These are phyloP conservation scores for Neurospora intermedia DNA, from an alignment of 495 filamentous ascomycete genomes.

Conservation along the genomic window DNA sequence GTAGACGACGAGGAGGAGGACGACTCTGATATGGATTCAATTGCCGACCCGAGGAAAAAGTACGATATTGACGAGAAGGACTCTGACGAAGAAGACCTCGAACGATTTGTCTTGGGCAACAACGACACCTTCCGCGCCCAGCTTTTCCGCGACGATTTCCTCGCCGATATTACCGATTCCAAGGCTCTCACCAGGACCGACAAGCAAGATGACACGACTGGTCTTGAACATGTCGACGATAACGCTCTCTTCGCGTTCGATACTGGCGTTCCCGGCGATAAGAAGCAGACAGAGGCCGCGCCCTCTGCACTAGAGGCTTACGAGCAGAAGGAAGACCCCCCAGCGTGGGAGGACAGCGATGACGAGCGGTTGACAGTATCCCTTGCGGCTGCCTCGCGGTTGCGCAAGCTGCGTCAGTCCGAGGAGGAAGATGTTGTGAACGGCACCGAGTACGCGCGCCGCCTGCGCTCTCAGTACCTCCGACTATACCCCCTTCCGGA, in stretches of 20 bases:
- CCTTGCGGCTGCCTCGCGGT: constrained; percentile 55
- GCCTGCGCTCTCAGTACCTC: constrained; percentile 73
- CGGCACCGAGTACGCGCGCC: constrained; percentile 71
- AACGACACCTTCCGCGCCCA: constrained; percentile 65
- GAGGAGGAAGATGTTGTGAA: constrained; percentile 78
- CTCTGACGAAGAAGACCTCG: constrained; percentile 69
- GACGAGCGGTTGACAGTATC: constrained; percentile 82
- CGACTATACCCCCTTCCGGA: constrained; percentile 68
- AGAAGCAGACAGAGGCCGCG: constrained; percentile 27
- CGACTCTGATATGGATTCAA: background rate
- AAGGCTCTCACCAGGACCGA: constrained; percentile 21
- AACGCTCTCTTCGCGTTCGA: constrained; percentile 46
- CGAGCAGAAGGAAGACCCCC: constrained; percentile 26
- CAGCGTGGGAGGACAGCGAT: constrained; percentile 92
- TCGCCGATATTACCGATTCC: constrained; percentile 18
- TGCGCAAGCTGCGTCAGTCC: constrained; percentile 69
- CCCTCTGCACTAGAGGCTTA: constrained; percentile 20
- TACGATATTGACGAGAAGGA: constrained; percentile 50
- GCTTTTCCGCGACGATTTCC: constrained; percentile 40
- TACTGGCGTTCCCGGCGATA: constrained; percentile 24
- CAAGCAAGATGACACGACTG: constrained; percentile 18
- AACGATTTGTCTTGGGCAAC: constrained; percentile 78
- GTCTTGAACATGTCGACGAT: constrained; percentile 48
- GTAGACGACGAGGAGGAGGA: constrained; percentile 23
- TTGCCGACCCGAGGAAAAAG: constrained; percentile 1